Conservation (phyloP, 768 basidiomycete species). For the Tylopilus balloui region DNA sequence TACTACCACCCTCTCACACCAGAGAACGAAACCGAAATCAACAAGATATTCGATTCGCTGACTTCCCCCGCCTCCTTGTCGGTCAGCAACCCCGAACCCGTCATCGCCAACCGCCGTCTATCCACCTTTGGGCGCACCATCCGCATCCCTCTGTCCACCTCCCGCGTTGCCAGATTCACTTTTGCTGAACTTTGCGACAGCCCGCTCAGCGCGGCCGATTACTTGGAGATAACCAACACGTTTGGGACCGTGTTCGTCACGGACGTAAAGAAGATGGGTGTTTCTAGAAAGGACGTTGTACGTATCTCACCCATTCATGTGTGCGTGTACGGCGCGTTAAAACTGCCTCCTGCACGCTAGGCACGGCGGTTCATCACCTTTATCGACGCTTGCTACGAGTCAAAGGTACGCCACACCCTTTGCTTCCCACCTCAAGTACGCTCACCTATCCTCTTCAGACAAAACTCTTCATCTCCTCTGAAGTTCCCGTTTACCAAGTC, state of each 20-base stretch:
- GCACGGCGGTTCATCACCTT: conserved; percentile 97
- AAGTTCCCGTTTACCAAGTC: conserved; percentile 85
- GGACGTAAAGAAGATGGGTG: conserved; percentile 84
- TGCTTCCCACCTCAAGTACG: background rate
- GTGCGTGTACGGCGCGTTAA: background rate
- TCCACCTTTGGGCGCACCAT: conserved; percentile 90
- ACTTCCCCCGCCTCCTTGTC: conserved; percentile 45
- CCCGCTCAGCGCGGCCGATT: conserved; percentile 92
- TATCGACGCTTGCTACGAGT: conserved; percentile 95
- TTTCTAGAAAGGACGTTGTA: conserved; percentile 85
- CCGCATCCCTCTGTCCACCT: conserved; percentile 73
- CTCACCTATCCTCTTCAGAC: conserved; percentile 68
- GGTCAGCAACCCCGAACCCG: conserved; percentile 37
- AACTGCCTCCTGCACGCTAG: conserved; percentile 31
- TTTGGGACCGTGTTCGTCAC: conserved; percentile 87
- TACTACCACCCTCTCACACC: conserved; percentile 81
- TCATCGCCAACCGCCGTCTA: conserved; percentile 59
- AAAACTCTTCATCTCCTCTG: conserved; percentile 86
- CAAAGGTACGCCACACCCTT: conserved; percentile 49
- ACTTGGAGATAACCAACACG: conserved; percentile 84
- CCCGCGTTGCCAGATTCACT: conserved; percentile 75
- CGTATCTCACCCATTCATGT: conserved; percentile 1
- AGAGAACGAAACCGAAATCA: conserved; percentile 63
- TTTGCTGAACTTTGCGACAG: conserved; percentile 86
- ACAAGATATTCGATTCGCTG: conserved; percentile 78